Conservation (phyloP, 495 filamentous ascomycete species). For the Aspergillus avenaceus region DNA sequence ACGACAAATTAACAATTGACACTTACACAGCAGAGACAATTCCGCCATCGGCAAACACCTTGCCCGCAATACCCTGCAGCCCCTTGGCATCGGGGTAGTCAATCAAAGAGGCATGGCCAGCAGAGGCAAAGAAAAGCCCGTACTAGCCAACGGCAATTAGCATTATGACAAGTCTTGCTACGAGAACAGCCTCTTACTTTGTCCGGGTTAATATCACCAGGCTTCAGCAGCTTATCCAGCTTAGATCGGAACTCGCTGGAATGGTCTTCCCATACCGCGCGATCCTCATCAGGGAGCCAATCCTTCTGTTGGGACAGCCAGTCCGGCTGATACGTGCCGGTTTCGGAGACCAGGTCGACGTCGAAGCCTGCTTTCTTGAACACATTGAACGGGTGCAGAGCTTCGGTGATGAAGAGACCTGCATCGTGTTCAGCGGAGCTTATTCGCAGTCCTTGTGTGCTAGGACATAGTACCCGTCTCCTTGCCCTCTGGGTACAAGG, state of each 20-base stretch:
- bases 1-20: no score
- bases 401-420: conserved; percentile 46
- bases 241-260: conserved; percentile 37
- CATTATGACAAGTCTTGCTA: no score
- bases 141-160: conserved; percentile 16
- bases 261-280: conserved; percentile 33
- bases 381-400: conserved; percentile 44
- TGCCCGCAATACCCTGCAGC: conserved; percentile 33
- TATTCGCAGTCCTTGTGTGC: conserved; percentile 5
- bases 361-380: conserved; percentile 43
- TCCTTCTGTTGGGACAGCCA: conserved; percentile 42
- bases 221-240: conserved; percentile 27
- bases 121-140: conserved; percentile 46
- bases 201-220: conserved; percentile 18
- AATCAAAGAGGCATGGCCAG: conserved; percentile 44
- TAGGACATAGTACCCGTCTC: conserved; percentile 32
- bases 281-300: conserved; percentile 35
- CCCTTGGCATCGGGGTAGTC: conserved; percentile 44
- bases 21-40: conserved; percentile 32
- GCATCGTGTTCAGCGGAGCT: background rate
- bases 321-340: conserved; percentile 41
- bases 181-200: no score
- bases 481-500: conserved; percentile 36
- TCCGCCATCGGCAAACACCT: conserved; percentile 35
- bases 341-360: conserved; percentile 48